These are phyloP conservation scores for Betula pendula DNA, from an alignment of 306 rosid species.

Conservation along the genomic window DNA sequence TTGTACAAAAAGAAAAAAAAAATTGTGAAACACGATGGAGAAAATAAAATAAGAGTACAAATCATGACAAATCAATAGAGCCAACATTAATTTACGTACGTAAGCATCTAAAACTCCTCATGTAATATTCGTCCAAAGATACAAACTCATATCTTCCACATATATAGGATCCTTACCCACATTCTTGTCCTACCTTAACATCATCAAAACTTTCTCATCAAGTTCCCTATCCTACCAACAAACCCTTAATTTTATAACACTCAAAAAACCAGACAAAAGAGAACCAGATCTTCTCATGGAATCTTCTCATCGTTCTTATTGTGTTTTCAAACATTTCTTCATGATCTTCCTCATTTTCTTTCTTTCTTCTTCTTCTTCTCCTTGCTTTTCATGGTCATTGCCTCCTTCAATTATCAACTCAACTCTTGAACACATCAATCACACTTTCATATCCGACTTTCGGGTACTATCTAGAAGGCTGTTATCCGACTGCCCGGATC, in stretches of 20 bases:
- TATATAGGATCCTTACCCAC: not conserved
- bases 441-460: conserved; percentile 67
- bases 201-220: not conserved
- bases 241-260: not conserved
- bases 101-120: not conserved
- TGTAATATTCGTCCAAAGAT: conserved; percentile 6
- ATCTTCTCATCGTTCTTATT: conserved; percentile 6
- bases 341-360: conserved; percentile 9
- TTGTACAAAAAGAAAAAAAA: no score
- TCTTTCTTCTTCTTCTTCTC: not conserved
- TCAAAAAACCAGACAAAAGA: not conserved
- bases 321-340: conserved; percentile 17
- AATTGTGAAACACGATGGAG: no score
- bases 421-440: conserved; percentile 35
- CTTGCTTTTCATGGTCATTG: conserved; percentile 20
- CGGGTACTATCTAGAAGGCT: conserved; percentile 53
- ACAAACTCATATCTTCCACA: not conserved
- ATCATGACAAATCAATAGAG: no score
- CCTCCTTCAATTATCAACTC: conserved; percentile 19
- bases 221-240: not conserved
- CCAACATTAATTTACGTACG: no score
- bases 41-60: no score
- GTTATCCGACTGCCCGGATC: conserved; percentile 37
- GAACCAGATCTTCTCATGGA: not conserved
- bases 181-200: not conserved